Percentiles rank a stretch among this genome's conserved stretches.
These are phyloP conservation scores for Diutina pseudorugosa DNA, from an alignment of 1,139 yeast genomes.

Conservation along the genomic window DNA sequence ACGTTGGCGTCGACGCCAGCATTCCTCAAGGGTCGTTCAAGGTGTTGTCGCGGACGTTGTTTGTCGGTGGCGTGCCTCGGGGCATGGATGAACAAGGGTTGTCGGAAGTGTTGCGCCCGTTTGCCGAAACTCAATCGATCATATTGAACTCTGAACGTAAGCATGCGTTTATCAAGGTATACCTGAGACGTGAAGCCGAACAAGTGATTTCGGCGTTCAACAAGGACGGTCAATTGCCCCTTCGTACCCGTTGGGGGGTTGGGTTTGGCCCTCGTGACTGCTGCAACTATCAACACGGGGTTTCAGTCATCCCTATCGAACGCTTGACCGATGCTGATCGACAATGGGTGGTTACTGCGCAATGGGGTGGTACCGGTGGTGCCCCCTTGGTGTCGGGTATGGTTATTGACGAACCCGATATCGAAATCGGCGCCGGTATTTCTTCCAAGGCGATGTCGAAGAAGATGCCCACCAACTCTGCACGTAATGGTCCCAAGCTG, in stretches of 20 bases:
- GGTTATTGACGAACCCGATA: conserved; percentile 93
- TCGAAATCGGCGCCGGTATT: conserved; percentile 89
- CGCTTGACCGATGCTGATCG: conserved; percentile 90
- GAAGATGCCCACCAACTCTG: conserved; percentile 81
- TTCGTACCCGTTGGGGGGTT: conserved; percentile 95
- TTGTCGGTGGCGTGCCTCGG: conserved; percentile 87
- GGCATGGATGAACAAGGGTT: conserved; percentile 68
- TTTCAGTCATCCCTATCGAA: conserved; percentile 73
- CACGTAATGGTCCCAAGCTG: conserved; percentile 76
- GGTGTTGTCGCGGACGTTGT: conserved; percentile 80
- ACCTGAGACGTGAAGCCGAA: conserved; percentile 90
- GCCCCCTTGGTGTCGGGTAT: conserved; percentile 70
- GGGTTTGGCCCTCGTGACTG: conserved; percentile 99
- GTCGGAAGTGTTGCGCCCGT: conserved; percentile 61
- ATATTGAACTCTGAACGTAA: conserved; percentile 79
- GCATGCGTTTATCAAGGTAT: conserved; percentile 95
- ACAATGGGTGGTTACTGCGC: conserved; percentile 80
- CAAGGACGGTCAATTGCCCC: conserved; percentile 37
- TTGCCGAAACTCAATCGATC: conserved; percentile 88
- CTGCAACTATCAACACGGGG: conserved; percentile 87
- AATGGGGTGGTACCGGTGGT: conserved; percentile 98
- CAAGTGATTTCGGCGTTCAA: conserved; percentile 49
- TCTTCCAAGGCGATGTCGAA: conserved; percentile 86
- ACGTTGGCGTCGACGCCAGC: conserved; percentile 54
- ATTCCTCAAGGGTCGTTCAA: conserved; percentile 74